These are phyloP conservation scores for Hypoxylon sp. DNA, from an alignment of 2,329 filamentous ascomycete species.

Conservation along the genomic window DNA sequence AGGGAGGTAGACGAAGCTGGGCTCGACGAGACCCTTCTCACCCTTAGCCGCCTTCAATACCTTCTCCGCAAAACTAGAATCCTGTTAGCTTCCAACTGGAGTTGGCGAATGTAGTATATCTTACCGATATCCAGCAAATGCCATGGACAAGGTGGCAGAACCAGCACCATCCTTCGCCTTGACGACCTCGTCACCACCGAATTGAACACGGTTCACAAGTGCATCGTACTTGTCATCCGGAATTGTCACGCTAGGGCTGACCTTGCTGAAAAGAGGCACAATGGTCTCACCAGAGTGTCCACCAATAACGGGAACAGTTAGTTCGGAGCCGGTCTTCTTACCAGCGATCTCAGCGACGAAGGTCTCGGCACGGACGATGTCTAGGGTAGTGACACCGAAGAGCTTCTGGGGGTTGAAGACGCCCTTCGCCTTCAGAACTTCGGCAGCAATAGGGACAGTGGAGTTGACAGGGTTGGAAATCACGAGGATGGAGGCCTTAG, in stretches of 20 bases:
- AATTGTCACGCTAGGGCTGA: slow-evolving; percentile 82
- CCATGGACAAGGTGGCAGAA: slow-evolving; percentile 94
- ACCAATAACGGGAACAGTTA: slow-evolving; percentile 91
- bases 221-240: slow-evolving; percentile 91
- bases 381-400: slow-evolving; percentile 98
- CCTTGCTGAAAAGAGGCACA: slow-evolving; percentile 95
- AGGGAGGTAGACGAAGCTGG: slow-evolving; percentile 94
- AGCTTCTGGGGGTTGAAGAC: slow-evolving; percentile 96
- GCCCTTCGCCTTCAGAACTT: slow-evolving; percentile 92
- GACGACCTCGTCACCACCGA: slow-evolving; percentile 97
- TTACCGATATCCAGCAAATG: slow-evolving; percentile 92
- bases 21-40: slow-evolving; percentile 93
- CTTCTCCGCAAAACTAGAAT: slow-evolving; percentile 87
- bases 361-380: slow-evolving; percentile 97
- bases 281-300: slow-evolving; percentile 99
- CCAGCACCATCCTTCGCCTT: slow-evolving; percentile 93
- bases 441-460: slow-evolving; percentile 95
- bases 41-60: slow-evolving; percentile 89
- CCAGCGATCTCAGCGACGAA: slow-evolving; percentile 90
- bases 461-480: slow-evolving; percentile 99
- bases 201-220: slow-evolving; percentile 95
- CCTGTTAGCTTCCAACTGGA: slow-evolving; percentile 30
- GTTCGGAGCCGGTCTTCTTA: slow-evolving; percentile 83
- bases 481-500: slow-evolving; percentile 94
- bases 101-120: slow-evolving; percentile 44